These are phyloP conservation scores for Phialophora chinensis DNA, from an alignment of 2,329 filamentous ascomycete species.

Conservation along the genomic window DNA sequence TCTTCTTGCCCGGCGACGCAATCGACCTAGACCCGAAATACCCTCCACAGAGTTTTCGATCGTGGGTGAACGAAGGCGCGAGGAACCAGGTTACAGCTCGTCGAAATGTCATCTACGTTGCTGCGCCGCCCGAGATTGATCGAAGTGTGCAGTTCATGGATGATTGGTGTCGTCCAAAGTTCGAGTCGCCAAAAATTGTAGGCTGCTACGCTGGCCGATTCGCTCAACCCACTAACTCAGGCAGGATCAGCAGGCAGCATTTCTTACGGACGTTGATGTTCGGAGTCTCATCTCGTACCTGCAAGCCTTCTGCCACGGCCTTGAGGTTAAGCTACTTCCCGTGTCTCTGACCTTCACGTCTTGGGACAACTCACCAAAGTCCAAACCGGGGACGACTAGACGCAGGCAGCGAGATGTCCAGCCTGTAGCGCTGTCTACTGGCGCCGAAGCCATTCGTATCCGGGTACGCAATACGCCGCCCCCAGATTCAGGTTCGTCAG, in stretches of 20 bases:
- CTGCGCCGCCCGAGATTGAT: conserved; percentile 3
- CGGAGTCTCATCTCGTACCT: conserved; percentile 53
- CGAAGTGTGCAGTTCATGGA: conserved; percentile 3
- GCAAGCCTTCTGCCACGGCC: conserved; percentile 60
- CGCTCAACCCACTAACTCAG: conserved; percentile 43
- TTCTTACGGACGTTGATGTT: conserved; percentile 31
- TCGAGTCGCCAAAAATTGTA: conserved; percentile 56
- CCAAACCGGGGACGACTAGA: conserved; percentile 42
- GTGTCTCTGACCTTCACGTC: conserved; percentile 53
- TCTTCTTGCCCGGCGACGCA: conserved; percentile 66
- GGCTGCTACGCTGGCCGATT: conserved; percentile 43
- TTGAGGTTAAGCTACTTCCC: conserved; percentile 56
- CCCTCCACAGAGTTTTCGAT: conserved; percentile 59
- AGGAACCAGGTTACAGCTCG: conserved; percentile 58
- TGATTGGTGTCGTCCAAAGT: not conserved
- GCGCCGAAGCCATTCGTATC: conserved; percentile 55
- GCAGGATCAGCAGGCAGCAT: conserved; percentile 39
- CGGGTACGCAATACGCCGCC: conserved; percentile 58
- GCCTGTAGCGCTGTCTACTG: conserved; percentile 55
- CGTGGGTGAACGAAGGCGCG: conserved; percentile 55
- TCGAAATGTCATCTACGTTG: conserved; percentile 58
- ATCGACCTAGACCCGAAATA: conserved; percentile 60
- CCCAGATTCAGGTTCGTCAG: not conserved
- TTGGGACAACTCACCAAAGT: conserved; percentile 46
- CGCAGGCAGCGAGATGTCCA: not conserved